Percentiles rank a stretch among this genome's conserved stretches.
Conservation (phyloP, 2,329 filamentous ascomycete genomes). For the Penicillium sp. region DNA sequence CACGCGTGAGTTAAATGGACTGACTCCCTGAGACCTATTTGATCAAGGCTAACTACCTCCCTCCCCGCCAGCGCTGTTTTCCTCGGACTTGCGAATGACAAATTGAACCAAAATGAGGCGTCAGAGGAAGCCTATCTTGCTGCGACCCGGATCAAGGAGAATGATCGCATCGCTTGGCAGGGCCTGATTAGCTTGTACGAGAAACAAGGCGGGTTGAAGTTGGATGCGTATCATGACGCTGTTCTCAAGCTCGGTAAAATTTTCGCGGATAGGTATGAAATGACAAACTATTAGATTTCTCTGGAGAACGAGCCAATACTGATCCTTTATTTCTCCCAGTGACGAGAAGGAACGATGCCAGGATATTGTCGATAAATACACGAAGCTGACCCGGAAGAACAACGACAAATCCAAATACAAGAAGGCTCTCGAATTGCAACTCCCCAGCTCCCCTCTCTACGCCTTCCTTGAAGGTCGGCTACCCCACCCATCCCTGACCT, state of each 20-base stretch:
- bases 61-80: constrained; percentile 72
- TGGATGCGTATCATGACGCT: constrained; percentile 76
- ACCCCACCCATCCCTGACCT: constrained; percentile 78
- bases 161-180: constrained; percentile 87
- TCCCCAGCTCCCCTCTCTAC: constrained; percentile 84
- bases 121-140: constrained; percentile 77
- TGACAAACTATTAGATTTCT: neutral
- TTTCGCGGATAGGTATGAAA: constrained; percentile 66
- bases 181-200: constrained; percentile 87
- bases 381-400: constrained; percentile 73
- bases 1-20: constrained; percentile 66
- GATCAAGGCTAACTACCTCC: constrained; percentile 8
- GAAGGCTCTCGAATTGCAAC: constrained; percentile 73
- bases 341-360: constrained; percentile 66
- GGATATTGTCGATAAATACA: constrained; percentile 76
- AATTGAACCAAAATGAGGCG: constrained; percentile 71
- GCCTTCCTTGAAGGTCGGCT: constrained; percentile 81
- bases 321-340: constrained; percentile 37
- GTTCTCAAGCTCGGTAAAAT: constrained; percentile 76
- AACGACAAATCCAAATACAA: constrained; percentile 77
- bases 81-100: constrained; percentile 82
- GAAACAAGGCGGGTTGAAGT: constrained; percentile 70
- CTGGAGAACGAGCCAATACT: constrained; percentile 11
- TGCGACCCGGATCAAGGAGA: constrained; percentile 73
- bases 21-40: constrained; percentile 4